Conservation (phyloP, 768 basidiomycete species). For the Lactarius vividus region DNA sequence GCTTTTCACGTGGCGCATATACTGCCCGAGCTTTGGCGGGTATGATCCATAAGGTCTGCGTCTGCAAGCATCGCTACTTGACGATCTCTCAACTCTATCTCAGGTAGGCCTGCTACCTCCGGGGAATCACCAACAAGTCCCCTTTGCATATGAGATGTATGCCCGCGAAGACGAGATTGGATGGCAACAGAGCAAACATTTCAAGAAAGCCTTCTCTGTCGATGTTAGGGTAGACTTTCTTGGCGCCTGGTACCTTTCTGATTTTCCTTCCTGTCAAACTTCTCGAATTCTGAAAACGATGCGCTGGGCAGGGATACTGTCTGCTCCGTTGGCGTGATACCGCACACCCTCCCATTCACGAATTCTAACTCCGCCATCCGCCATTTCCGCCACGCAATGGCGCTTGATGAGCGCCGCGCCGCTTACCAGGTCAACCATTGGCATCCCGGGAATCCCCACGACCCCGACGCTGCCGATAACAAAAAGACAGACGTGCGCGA, state of each 20-base stretch:
- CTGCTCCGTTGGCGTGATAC: slow-evolving; percentile 63
- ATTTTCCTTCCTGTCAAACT: not conserved
- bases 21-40: slow-evolving; percentile 69
- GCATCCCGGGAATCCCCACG: slow-evolving; percentile 34
- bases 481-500: slow-evolving; percentile 60
- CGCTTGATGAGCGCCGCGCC: slow-evolving; percentile 67
- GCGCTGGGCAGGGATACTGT: slow-evolving; percentile 61
- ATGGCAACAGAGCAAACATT: slow-evolving; percentile 61
- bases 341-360: slow-evolving; percentile 64
- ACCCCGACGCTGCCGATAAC: slow-evolving; percentile 32
- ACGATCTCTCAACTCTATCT: not conserved
- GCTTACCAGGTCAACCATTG: slow-evolving; percentile 44
- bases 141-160: slow-evolving; percentile 79
- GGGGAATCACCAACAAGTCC: slow-evolving; percentile 71
- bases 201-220: slow-evolving; percentile 75
- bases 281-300: slow-evolving; percentile 17
- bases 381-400: slow-evolving; percentile 66
- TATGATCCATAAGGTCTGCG: slow-evolving; percentile 63
- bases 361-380: slow-evolving; percentile 56
- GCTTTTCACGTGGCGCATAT: slow-evolving; percentile 79
- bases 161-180: slow-evolving; percentile 52
- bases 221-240: slow-evolving; percentile 71
- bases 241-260: slow-evolving; percentile 63
- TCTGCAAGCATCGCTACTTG: no score
- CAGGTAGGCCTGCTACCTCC: slow-evolving; percentile 69